phyloP scores from a whole-genome alignment of 768 basidiomycete species.

The Boletales sp. region DNA sequence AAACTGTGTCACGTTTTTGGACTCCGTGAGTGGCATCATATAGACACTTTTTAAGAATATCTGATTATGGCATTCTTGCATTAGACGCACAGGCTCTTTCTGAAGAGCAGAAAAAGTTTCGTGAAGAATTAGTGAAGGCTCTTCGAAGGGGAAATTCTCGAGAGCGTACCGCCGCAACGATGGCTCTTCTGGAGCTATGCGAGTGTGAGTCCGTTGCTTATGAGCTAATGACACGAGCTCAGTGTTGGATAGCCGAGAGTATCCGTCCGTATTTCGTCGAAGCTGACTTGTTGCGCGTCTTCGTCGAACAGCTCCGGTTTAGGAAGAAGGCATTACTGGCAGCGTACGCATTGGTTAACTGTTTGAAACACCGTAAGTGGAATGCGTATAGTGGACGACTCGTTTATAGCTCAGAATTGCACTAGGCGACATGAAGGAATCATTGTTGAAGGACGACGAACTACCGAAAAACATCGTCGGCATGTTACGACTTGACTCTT shows the following conservation, averaged over 20 bases:
- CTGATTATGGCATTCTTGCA: not conserved
- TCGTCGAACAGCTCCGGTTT: slow-evolving; percentile 12
- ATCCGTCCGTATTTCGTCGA: slow-evolving; percentile 9
- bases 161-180: slow-evolving; percentile 20
- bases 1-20: too few species aligned
- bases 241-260: slow-evolving; percentile 1
- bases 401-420: not conserved
- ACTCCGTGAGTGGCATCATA: too few species aligned
- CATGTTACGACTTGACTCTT: slow-evolving; percentile 6
- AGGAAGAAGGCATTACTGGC: slow-evolving; percentile 16
- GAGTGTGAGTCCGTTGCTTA: slow-evolving; percentile 7
- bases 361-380: not conserved
- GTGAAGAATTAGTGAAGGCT: slow-evolving; percentile 6
- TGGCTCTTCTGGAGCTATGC: slow-evolving; percentile 19
- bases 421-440: slow-evolving; percentile 5
- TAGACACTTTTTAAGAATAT: too few species aligned
- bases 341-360: slow-evolving; percentile 11
- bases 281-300: slow-evolving; percentile 1
- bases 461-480: slow-evolving; percentile 2
- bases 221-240: not conserved
- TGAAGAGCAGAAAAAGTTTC: slow-evolving; percentile 3
- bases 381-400: not conserved
- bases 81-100: slow-evolving; percentile 4
- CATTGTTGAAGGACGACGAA: not conserved
- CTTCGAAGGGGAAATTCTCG: not conserved